These are phyloP conservation scores for Penicillium fimorum DNA, from an alignment of 495 filamentous ascomycete species.

Conservation along the genomic window DNA sequence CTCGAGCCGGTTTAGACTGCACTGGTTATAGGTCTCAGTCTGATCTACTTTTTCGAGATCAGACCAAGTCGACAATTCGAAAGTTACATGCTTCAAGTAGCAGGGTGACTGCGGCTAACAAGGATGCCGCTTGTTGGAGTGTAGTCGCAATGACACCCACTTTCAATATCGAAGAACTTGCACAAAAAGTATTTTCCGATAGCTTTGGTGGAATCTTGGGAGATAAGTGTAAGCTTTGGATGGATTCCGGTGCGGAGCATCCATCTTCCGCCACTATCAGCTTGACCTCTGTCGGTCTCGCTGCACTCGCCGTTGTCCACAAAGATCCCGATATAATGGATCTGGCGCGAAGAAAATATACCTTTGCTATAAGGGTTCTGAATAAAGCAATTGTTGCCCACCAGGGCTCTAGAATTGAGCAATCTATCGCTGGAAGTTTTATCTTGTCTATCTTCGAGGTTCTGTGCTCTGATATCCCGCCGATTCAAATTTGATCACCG, in stretches of 20 bases:
- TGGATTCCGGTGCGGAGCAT: neutral
- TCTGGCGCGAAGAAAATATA: constrained; percentile 1
- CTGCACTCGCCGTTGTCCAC: constrained; percentile 1
- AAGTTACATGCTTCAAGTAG: neutral
- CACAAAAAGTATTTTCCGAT: neutral
- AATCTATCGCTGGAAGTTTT: neutral
- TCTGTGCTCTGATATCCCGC: neutral
- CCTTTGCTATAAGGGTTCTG: neutral
- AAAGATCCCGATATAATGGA: neutral
- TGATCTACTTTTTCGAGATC: constrained; percentile 3
- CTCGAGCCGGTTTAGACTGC: constrained; percentile 1
- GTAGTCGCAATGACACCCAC: neutral
- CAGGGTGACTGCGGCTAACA: neutral
- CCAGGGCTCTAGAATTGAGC: neutral
- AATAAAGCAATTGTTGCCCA: neutral
- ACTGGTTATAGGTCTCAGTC: constrained; percentile 1
- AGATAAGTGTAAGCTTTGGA: neutral
- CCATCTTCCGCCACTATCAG: neutral
- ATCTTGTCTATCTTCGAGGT: constrained; percentile 3
- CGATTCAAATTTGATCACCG: neutral
- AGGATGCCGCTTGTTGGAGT: too few species aligned
- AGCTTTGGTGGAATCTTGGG: neutral
- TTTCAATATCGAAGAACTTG: neutral
- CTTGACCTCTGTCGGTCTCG: neutral
- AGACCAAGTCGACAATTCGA: neutral